phyloP scores from a whole-genome alignment of 768 basidiomycete genomes.

The Pisolithus sp. region DNA sequence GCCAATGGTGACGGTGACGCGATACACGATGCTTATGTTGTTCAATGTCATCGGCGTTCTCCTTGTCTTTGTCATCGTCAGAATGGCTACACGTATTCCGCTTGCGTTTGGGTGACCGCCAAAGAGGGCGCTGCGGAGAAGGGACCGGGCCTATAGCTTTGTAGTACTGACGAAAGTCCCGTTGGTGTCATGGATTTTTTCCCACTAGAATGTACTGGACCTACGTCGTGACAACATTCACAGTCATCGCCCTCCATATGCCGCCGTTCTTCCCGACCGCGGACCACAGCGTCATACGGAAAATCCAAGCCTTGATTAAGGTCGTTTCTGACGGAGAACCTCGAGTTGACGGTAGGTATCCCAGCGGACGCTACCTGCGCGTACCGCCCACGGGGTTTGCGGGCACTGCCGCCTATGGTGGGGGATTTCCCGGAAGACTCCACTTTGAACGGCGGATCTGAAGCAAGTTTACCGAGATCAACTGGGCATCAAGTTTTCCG shows the following conservation, averaged over 20 bases:
- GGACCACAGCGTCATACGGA: constrained; percentile 73
- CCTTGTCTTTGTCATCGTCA: constrained; percentile 18
- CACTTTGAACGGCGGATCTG: constrained; percentile 12
- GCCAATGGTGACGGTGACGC: constrained; percentile 68
- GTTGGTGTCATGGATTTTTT: background rate
- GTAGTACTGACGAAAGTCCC: constrained; percentile 56
- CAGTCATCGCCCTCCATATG: constrained; percentile 73
- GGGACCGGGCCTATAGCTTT: constrained; percentile 70
- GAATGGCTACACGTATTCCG: background rate
- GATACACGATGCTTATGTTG: constrained; percentile 68
- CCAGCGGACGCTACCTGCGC: constrained; percentile 33
- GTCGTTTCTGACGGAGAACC: constrained; percentile 59
- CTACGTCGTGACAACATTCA: constrained; percentile 73
- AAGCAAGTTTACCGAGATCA: background rate
- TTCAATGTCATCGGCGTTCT: constrained; percentile 29
- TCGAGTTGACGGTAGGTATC: constrained; percentile 50
- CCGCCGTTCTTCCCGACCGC: constrained; percentile 56
- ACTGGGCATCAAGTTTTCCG: background rate
- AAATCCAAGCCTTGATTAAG: constrained; percentile 60
- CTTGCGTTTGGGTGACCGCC: constrained; percentile 54
- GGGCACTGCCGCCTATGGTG: constrained; percentile 15
- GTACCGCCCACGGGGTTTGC: constrained; percentile 58
- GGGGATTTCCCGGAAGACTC: constrained; percentile 2
- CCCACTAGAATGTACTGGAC: constrained; percentile 12
- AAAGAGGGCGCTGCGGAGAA: constrained; percentile 60